Percentiles rank a stretch among this genome's conserved stretches.
These are phyloP conservation scores for Fragaria nilgerrensis DNA, from an alignment of 306 rosid genomes.

Conservation along the genomic window DNA sequence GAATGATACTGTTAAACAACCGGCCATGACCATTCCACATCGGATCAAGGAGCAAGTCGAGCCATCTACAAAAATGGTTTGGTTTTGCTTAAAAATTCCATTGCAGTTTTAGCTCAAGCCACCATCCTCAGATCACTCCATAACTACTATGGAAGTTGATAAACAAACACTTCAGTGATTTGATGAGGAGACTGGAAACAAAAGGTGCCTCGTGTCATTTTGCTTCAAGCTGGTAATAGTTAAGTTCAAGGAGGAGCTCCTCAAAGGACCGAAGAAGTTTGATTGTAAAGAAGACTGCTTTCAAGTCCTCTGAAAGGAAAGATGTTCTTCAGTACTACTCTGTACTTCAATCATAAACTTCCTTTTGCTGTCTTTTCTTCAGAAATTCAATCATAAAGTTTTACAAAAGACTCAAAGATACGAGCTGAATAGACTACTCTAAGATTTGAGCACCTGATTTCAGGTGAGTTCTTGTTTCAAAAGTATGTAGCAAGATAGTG, in stretches of 20 bases:
- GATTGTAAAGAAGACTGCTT: neutral
- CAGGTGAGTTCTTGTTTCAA: neutral
- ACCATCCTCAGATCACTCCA: slow-evolving; percentile 68
- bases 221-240: neutral
- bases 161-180: neutral
- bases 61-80: slow-evolving; percentile 76
- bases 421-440: no score
- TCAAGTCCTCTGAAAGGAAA: neutral
- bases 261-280: neutral
- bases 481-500: neutral
- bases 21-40: slow-evolving; percentile 89
- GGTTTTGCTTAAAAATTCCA: slow-evolving; percentile 89
- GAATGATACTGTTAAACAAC: slow-evolving; percentile 43
- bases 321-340: neutral
- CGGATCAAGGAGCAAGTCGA: slow-evolving; percentile 61
- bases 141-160: neutral
- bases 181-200: neutral
- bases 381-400: neutral
- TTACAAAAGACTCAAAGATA: neutral
- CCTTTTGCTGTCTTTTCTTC: neutral
- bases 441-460: no score
- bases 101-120: slow-evolving; percentile 71
- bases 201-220: neutral
- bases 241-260: neutral
- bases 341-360: neutral